Conservation (phyloP, 176 grass and related monocot species). For the Lolium multiflorum region DNA sequence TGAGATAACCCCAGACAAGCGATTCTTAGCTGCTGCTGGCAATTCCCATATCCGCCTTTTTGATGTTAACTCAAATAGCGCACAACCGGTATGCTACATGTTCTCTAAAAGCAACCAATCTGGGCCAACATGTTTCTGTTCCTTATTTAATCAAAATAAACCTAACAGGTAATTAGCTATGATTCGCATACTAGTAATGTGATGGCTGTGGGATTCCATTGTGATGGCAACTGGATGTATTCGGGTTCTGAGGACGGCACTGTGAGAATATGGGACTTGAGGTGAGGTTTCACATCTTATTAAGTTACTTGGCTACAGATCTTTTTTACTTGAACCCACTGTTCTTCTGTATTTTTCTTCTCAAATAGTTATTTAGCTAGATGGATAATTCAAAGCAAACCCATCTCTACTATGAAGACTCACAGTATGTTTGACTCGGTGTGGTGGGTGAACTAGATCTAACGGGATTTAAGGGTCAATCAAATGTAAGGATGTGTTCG, state of each 20-base stretch:
- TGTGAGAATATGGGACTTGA: slow-evolving; percentile 97
- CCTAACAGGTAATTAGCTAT: slow-evolving; percentile 85
- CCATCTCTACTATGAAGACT: slow-evolving; percentile 14
- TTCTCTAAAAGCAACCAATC: slow-evolving; percentile 24
- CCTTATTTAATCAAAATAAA: slow-evolving; percentile 22
- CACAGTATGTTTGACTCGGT: background rate
- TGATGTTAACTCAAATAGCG: slow-evolving; percentile 89
- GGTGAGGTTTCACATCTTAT: slow-evolving; percentile 48
- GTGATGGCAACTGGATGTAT: slow-evolving; percentile 99
- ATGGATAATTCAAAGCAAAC: background rate
- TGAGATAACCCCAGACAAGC: slow-evolving; percentile 97
- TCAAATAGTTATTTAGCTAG: background rate
- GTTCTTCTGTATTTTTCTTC: background rate
- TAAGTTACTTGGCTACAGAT: background rate
- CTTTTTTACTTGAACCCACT: background rate
- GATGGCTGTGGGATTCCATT: slow-evolving; percentile 98
- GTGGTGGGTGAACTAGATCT: background rate
- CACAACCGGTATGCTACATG: slow-evolving; percentile 64
- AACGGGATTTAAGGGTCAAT: background rate
- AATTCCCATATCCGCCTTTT: slow-evolving; percentile 98
- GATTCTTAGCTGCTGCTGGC: slow-evolving; percentile 84
- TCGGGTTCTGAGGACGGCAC: slow-evolving; percentile 98
- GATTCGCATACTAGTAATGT: slow-evolving; percentile 99
- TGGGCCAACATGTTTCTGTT: background rate
- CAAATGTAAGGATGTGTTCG: background rate